phyloP scores from a whole-genome alignment of 495 filamentous ascomycete species.

The Penicillium tannophilum region DNA sequence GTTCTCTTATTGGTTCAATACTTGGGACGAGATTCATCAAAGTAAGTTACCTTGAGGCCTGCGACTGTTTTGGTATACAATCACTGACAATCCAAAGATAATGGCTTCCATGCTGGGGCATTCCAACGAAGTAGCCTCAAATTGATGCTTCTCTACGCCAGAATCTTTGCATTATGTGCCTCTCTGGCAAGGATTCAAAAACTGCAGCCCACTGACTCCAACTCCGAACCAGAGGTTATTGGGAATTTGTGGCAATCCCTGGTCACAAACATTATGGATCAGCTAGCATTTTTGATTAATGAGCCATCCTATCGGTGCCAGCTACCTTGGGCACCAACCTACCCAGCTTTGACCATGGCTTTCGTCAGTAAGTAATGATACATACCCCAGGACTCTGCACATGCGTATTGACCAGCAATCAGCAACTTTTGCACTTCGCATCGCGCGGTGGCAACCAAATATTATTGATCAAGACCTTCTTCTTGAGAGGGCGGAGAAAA shows the following conservation, averaged over 20 bases:
- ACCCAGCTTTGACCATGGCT: slow-evolving; percentile 43
- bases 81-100: slow-evolving; percentile 4
- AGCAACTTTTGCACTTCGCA: slow-evolving; percentile 46
- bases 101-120: slow-evolving; percentile 29
- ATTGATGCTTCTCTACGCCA: slow-evolving; percentile 42
- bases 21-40: slow-evolving; percentile 48
- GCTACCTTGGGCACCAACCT: slow-evolving; percentile 44
- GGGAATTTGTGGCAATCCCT: slow-evolving; percentile 43
- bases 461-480: slow-evolving; percentile 40
- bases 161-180: slow-evolving; percentile 41
- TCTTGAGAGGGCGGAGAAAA: slow-evolving; percentile 39
- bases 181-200: slow-evolving; percentile 45
- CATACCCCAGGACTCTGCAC: not conserved
- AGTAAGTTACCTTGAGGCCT: slow-evolving; percentile 26
- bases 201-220: slow-evolving; percentile 29
- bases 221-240: slow-evolving; percentile 26
- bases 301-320: slow-evolving; percentile 44
- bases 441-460: slow-evolving; percentile 44
- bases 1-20: slow-evolving; percentile 43
- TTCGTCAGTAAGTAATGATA: slow-evolving; percentile 43
- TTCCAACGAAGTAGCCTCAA: slow-evolving; percentile 47
- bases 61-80: not conserved
- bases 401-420: slow-evolving; percentile 5
- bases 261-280: slow-evolving; percentile 41
- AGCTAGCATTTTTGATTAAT: slow-evolving; percentile 38